Base-by-base conservation (phyloP, 2,329 filamentous ascomycete species). In the Cladosporium sp. region DNA sequence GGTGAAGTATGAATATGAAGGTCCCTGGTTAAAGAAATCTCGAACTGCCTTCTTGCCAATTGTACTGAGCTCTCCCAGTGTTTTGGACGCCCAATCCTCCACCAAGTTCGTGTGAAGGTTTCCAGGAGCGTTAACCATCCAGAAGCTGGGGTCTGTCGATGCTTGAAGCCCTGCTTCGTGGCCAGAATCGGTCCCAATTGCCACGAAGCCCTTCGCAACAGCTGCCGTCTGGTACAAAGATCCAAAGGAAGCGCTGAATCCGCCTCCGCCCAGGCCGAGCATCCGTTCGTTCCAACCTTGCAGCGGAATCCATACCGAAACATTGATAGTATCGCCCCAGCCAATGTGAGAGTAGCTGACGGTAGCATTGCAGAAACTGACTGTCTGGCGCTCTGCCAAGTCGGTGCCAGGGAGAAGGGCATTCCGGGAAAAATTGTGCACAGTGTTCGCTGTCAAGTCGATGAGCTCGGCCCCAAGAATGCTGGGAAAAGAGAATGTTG, bases 211-310 rank as follows among this genome's bases (percentile, higher is more conserved):
- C 19, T 54, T 44, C 1, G 50, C 48, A 58, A 40, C 56, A 56
- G 52, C 66, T 56, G 4, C 62, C 61, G 22, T 56, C 48, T 16
- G 57, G 54, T 19, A 56, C 48, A 6, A 53, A 9, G 28, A 10
- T 7, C 44, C 44, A 18, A 28, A 22, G 8, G 28, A 38, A 52
- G 49, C 61, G 60, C 52, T 46, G 38, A 56, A 62, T 31, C 68
- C 63, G 16, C 67, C 71, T 3, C 72, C 72, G 2, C 72, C 71
- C 0, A 63, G 54, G 10, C 59, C 68, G 42, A 63, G 58, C 11
- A 74, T 60, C 0, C 66, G 65, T 1, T 65, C 63, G 53, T 64
- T 66, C 68, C 68, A 62, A 43, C 56, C 37, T 2, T 46, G 35
- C 1, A 66, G 56, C 0, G 68, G 68, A 4, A 72, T 61, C 62